Evolutionary conservation across 2,329 filamentous ascomycete genomes (phyloP), one percentile per base, ranked within the genome.

Genomic region (Ceratocystis cubensis): DNA sequence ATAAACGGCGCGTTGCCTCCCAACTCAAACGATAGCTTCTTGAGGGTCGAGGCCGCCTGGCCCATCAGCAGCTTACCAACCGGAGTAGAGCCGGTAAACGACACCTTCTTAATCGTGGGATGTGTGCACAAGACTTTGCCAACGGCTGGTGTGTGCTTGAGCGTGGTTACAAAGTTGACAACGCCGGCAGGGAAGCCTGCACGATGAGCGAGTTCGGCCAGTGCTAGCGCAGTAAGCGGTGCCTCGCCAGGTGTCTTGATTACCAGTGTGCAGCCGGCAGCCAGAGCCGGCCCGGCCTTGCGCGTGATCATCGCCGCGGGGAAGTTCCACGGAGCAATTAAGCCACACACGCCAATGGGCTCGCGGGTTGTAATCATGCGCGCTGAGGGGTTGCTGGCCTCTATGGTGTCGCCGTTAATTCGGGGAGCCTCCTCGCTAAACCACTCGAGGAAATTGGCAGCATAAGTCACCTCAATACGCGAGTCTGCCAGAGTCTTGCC

Each of bases 211-310:
- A 96, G 82, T 75, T 96, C 91, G 1, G 89, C 89, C 33, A 96
- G 76, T 1, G 92, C 92, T 61, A 95, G 86, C 1, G 90, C 85
- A 25, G 91, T 95, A 73, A 93, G 91, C 0, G 92, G 92, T 3
- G 92, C 96, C 78, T 96, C 92, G 46, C 88, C 87, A 1, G 92
- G 91, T 45, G 90, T 88, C 76, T 96, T 96, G 70, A 85, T 85
- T 1, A 96, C 91, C 81, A 89, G 83, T 2, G 86, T 88, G 74
- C 87, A 89, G 45, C 87, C 87, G 33, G 87, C 86, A 44, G 87
- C 87, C 50, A 90, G 77, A 17, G 82, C 83, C 7, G 83, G 76
- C 3, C 75, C 77, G 37, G 75, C 74, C 68, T 80, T 79, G 33
- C 78, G 73, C 10, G 77, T 77, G 63, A 82, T 77, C 81, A 82